Percentiles rank a stretch among this genome's conserved stretches.
Evolutionary conservation across 495 filamentous ascomycete genomes (phyloP).

Genomic region (Penicillium egyptiacum): DNA sequence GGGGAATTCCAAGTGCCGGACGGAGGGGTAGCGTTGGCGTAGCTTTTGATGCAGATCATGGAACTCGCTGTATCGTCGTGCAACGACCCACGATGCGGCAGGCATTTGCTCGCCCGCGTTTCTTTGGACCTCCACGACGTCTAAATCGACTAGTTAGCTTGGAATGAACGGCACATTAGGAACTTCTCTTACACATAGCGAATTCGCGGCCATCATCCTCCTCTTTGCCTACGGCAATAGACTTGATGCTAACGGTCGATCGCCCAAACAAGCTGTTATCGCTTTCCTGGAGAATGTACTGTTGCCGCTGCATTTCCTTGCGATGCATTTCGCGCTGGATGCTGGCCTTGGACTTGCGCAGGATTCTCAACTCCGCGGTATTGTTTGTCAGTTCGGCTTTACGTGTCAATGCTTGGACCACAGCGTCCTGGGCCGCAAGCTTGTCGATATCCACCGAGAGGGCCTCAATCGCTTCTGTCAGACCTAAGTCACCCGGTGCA

Average conservation of each 20-base stretch:
- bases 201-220: conserved; percentile 93
- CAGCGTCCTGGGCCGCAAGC: conserved; percentile 80
- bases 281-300: conserved; percentile 96
- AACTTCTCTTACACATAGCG: conserved; percentile 65
- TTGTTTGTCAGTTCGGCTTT: conserved; percentile 99
- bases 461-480: conserved; percentile 86
- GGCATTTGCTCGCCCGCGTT: conserved; percentile 89
- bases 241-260: conserved; percentile 83
- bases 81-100: conserved; percentile 77
- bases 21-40: conserved; percentile 76
- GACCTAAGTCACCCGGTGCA: conserved; percentile 88
- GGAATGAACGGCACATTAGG: neutral
- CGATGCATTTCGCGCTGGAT: conserved; percentile 87
- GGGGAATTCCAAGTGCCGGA: conserved; percentile 88
- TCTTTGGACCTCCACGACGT: conserved; percentile 87
- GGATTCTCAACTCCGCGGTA: conserved; percentile 83
- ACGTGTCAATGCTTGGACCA: conserved; percentile 84
- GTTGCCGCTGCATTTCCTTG: conserved; percentile 94
- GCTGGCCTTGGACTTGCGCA: conserved; percentile 91
- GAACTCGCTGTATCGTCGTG: conserved; percentile 91
- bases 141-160: conserved; percentile 26
- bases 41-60: conserved; percentile 91
- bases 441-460: conserved; percentile 88
- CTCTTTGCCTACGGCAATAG: conserved; percentile 86
- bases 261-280: conserved; percentile 97